phyloP scores from a whole-genome alignment of 805 yeast species.

The Lipomyces orientalis region DNA sequence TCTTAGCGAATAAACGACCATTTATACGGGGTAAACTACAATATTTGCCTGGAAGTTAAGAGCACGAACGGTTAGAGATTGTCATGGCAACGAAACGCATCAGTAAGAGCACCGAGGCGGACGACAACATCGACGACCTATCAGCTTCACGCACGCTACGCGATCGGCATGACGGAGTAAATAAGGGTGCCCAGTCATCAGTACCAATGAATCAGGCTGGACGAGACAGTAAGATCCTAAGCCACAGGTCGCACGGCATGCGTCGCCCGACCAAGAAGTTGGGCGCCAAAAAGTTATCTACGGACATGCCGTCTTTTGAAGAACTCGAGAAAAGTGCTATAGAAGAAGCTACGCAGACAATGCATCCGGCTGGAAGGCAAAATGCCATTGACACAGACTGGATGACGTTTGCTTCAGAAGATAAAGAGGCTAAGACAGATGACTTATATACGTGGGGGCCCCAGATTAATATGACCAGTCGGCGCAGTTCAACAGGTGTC shows the following conservation, averaged over 20 bases:
- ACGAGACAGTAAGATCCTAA: slow-evolving; percentile 1
- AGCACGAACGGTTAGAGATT: not conserved
- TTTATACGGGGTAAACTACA: not conserved
- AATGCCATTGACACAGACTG: not conserved
- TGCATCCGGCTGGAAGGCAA: not conserved
- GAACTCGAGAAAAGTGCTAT: slow-evolving; percentile 79
- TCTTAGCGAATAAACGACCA: too few species aligned
- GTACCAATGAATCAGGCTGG: not conserved
- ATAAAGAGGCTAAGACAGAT: not conserved
- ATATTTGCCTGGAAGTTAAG: not conserved
- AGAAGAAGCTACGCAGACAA: slow-evolving; percentile 64
- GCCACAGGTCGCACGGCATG: not conserved
- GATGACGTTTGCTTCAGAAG: not conserved
- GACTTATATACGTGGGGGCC: not conserved
- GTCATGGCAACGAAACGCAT: not conserved
- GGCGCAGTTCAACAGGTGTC: not conserved
- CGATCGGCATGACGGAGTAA: not conserved
- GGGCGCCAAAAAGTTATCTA: slow-evolving; percentile 13
- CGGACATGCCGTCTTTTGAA: slow-evolving; percentile 50
- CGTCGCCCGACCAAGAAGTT: not conserved
- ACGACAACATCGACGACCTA: not conserved
- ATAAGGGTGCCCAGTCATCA: not conserved
- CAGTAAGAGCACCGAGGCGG: not conserved
- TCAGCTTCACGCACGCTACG: not conserved
- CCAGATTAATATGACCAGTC: not conserved